Evolutionary conservation across 2,329 filamentous ascomycete species (phyloP).

Genomic region (Fusarium scirpi): DNA sequence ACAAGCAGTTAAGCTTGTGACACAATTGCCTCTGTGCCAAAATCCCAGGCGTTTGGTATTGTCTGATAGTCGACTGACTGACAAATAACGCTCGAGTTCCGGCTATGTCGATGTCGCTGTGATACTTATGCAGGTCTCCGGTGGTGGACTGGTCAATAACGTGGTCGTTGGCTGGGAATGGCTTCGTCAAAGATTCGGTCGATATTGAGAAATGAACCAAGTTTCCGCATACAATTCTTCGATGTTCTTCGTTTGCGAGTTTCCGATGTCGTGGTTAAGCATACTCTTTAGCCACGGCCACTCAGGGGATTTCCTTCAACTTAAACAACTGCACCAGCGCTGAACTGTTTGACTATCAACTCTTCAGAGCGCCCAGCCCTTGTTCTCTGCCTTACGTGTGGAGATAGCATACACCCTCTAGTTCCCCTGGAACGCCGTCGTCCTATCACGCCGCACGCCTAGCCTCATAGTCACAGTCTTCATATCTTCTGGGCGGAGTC

Average conservation of each 20-base stretch:
- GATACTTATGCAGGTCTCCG: constrained; percentile 1
- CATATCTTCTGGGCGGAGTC: constrained; percentile 32
- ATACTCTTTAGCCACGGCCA: constrained; percentile 2
- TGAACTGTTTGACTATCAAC: constrained; percentile 20
- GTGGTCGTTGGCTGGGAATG: neutral
- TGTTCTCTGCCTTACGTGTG: constrained; percentile 36
- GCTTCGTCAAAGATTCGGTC: neutral
- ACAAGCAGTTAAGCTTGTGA: constrained; percentile 7
- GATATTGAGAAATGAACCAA: neutral
- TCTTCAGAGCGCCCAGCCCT: constrained; percentile 29
- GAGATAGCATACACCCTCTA: constrained; percentile 32
- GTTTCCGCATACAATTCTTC: neutral
- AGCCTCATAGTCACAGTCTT: constrained; percentile 24
- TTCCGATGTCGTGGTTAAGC: constrained; percentile 14
- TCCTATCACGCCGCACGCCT: constrained; percentile 31
- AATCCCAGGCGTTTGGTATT: neutral
- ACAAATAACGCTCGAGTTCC: constrained; percentile 3
- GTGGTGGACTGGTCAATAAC: neutral
- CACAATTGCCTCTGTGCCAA: neutral
- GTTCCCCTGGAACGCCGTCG: constrained; percentile 13
- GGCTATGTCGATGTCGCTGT: neutral
- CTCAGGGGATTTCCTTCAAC: constrained; percentile 38
- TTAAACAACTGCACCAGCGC: constrained; percentile 34
- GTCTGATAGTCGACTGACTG: neutral
- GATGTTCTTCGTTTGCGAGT: constrained; percentile 2